Percentiles rank a stretch among this genome's conserved stretches.
Conservation (phyloP, 2,329 filamentous ascomycete genomes). For the Coniochaeta pulveracea region DNA sequence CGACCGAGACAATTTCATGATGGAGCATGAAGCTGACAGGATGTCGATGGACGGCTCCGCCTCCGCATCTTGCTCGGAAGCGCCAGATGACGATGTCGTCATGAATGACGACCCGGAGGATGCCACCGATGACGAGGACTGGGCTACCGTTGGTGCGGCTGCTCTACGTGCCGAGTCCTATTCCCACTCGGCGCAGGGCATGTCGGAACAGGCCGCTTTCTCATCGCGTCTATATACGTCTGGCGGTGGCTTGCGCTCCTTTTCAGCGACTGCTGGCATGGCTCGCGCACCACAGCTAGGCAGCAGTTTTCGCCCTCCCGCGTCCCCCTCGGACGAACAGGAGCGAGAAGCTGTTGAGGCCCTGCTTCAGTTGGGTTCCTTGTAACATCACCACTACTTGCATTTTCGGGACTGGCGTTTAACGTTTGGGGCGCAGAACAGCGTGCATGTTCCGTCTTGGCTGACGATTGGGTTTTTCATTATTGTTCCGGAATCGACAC, state of each 20-base stretch:
- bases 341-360: slow-evolving; percentile 77
- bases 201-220: slow-evolving; percentile 37
- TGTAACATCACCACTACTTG: slow-evolving; percentile 45
- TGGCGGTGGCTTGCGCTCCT: slow-evolving; percentile 32
- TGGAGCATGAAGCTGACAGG: slow-evolving; percentile 82
- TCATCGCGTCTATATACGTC: slow-evolving; percentile 37
- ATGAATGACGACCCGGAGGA: slow-evolving; percentile 72
- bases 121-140: slow-evolving; percentile 91
- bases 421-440: slow-evolving; percentile 6
- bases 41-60: slow-evolving; percentile 73
- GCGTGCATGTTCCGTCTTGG: neutral
- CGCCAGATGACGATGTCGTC: slow-evolving; percentile 50
- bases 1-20: slow-evolving; percentile 53
- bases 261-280: slow-evolving; percentile 40
- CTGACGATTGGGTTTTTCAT: neutral
- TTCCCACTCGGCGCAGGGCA: slow-evolving; percentile 41
- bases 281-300: slow-evolving; percentile 38
- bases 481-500: neutral
- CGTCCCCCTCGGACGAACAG: slow-evolving; percentile 51
- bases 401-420: slow-evolving; percentile 37
- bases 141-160: slow-evolving; percentile 79
- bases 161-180: slow-evolving; percentile 63
- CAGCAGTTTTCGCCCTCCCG: slow-evolving; percentile 40
- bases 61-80: slow-evolving; percentile 68
- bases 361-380: slow-evolving; percentile 69